Base-by-base conservation (phyloP, 148 eudicot species). In the Diospyros lotus region DNA sequence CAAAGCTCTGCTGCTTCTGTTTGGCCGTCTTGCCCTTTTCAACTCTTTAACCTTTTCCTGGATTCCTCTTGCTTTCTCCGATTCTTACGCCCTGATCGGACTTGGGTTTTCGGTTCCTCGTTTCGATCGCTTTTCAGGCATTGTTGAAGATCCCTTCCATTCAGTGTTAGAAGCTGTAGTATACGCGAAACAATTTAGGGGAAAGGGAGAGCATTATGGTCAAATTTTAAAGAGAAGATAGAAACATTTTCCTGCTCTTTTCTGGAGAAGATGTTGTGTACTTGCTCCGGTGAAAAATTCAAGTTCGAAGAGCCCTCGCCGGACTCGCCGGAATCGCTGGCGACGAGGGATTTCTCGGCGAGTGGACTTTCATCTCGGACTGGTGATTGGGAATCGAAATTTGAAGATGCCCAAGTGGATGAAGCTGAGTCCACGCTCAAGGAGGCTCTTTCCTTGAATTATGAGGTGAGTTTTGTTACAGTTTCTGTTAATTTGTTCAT, bases 381-480 rank as follows among this genome's bases (percentile, higher is more conserved):
- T 28, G 86, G 82, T 13, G 94, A 88, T 65, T 89, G 89, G 84
- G 96, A 88, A 69, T 85, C 94, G 2, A 90, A 86, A 68, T 77
- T 86, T 64, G 97, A 92, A 76, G 98, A 90, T 83, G 92, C 90
- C 53, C 96, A 89, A 83, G 97, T 95, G 11, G 97, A 95, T 81
- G 97, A 95, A 87, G 98, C 88, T 78, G 98, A 95, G 75, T 95
- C 97, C 82, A 95, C 98, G 5, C 84, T 95, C 78, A 95, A 92
- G 74, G 97, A 95, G 84, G 97, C 97, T 72, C 97, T 90, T 59
- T 90, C 98, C 50, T 83, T 95, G 53, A 95, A 95, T 66, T 95
- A 95, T 80, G 98, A 95, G 97, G 98, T 94, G 51, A 44, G 80
- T 61, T 62, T 67, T 28, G 28, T 28, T 28, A 28, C 28, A 28